These are phyloP conservation scores for Botrytis galanthina DNA, from an alignment of 2,329 filamentous ascomycete species.

Conservation along the genomic window DNA sequence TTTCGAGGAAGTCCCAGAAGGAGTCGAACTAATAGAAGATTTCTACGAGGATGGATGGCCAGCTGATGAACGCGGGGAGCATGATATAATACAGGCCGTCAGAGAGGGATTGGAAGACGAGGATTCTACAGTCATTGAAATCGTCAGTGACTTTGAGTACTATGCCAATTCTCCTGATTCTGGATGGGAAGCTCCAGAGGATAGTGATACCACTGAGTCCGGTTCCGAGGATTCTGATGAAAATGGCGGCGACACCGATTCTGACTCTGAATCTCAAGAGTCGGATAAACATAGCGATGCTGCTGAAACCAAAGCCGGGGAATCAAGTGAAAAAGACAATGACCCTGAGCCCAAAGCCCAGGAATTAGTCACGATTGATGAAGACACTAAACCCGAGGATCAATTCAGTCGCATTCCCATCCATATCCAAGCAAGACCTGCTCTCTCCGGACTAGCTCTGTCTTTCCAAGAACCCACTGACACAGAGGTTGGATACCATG, in stretches of 20 bases:
- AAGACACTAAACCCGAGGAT: neutral
- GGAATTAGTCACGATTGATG: neutral
- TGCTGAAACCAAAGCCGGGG: neutral
- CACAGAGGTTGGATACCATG: neutral
- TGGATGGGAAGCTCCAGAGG: neutral
- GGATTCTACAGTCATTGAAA: neutral
- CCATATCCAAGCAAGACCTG: neutral
- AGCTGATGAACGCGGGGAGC: neutral
- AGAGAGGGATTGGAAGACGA: neutral
- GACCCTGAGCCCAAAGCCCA: neutral
- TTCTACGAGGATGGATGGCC: neutral
- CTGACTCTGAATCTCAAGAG: neutral
- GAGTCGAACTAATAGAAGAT: neutral
- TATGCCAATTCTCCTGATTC: neutral
- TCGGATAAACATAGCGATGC: neutral
- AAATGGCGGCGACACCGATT: neutral
- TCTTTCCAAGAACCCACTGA: neutral
- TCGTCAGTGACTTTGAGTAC: neutral
- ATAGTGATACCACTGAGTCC: neutral
- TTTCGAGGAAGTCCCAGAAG: neutral
- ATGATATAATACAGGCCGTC: neutral
- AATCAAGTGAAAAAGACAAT: neutral
- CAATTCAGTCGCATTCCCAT: neutral
- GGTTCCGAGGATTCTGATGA: neutral
- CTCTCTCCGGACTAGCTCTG: neutral